A percentile compares a stretch with the other conserved stretches of the same genome.
Evolutionary conservation across 1,139 yeast species (phyloP).

Genomic region (Protomyces inundatus): DNA sequence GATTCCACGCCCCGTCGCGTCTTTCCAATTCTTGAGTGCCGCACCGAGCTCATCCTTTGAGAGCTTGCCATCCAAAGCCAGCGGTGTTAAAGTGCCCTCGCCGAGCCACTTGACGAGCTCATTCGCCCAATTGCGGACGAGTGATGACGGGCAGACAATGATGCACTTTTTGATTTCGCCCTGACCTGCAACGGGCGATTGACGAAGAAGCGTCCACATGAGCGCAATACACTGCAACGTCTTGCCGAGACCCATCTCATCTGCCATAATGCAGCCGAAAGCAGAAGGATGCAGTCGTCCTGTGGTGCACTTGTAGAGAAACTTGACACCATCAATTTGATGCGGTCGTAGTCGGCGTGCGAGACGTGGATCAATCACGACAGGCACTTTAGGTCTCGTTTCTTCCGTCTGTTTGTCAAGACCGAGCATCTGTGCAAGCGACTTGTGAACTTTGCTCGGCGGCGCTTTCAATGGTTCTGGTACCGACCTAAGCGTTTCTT

Average conservation of each 20-base stretch:
- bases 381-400: conserved; percentile 78
- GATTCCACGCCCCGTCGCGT: conserved; percentile 71
- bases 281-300: conserved; percentile 84
- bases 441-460: conserved; percentile 46
- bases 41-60: conserved; percentile 62
- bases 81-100: conserved; percentile 76
- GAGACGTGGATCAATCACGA: conserved; percentile 85
- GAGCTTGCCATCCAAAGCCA: conserved; percentile 86
- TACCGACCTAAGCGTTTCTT: neutral
- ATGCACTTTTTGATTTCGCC: conserved; percentile 83
- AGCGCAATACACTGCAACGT: conserved; percentile 88
- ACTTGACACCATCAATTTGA: conserved; percentile 92
- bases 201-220: conserved; percentile 88
- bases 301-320: conserved; percentile 81
- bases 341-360: conserved; percentile 88
- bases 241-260: conserved; percentile 97
- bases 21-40: conserved; percentile 79
- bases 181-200: conserved; percentile 77
- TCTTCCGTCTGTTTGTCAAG: conserved; percentile 51
- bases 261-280: conserved; percentile 98
- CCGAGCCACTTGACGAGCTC: conserved; percentile 96
- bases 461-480: neutral
- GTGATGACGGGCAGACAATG: conserved; percentile 91
- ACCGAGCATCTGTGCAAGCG: conserved; percentile 78
- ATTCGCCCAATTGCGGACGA: conserved; percentile 96